phyloP scores from a whole-genome alignment of 192 early-diverging fungal species.

The Podila epigama region DNA sequence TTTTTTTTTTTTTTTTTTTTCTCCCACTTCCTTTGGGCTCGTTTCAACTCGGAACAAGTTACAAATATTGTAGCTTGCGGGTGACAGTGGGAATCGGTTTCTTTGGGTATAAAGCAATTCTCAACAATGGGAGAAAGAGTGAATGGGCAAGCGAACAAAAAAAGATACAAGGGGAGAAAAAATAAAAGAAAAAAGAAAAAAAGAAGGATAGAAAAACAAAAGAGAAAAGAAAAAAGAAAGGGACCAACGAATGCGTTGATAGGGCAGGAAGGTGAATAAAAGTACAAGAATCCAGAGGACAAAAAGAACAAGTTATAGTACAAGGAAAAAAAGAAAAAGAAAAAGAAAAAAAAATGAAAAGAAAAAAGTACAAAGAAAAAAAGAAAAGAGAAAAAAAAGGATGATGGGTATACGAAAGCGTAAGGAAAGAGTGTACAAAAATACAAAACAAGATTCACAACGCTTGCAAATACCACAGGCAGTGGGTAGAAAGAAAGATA shows the following conservation, averaged over 20 bases:
- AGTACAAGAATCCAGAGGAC: slow-evolving; percentile 6
- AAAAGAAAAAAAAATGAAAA: neutral
- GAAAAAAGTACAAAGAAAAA: neutral
- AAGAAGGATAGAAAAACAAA: neutral
- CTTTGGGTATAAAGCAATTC: slow-evolving; percentile 2
- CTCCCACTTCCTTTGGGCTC: neutral
- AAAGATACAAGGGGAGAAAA: neutral
- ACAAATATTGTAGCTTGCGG: slow-evolving; percentile 1
- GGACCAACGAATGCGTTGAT: neutral
- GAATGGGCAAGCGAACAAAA: neutral
- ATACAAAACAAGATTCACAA: neutral
- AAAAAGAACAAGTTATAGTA: neutral
- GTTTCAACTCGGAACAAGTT: neutral
- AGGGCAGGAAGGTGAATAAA: slow-evolving; percentile 31
- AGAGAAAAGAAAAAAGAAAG: slow-evolving; percentile 2
- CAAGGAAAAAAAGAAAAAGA: neutral
- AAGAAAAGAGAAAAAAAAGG: slow-evolving; percentile 6
- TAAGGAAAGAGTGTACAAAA: neutral
- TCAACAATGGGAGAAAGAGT: slow-evolving; percentile 8
- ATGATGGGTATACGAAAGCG: slow-evolving; percentile 9
- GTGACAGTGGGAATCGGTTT: neutral
- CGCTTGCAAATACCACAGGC: neutral
- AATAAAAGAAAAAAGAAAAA: slow-evolving; percentile 9
- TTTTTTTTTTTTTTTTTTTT: slow-evolving; percentile 10
- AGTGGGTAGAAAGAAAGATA: neutral